Evolutionary conservation across 768 basidiomycete species (phyloP).

Genomic region (Tulasnella sp.): DNA sequence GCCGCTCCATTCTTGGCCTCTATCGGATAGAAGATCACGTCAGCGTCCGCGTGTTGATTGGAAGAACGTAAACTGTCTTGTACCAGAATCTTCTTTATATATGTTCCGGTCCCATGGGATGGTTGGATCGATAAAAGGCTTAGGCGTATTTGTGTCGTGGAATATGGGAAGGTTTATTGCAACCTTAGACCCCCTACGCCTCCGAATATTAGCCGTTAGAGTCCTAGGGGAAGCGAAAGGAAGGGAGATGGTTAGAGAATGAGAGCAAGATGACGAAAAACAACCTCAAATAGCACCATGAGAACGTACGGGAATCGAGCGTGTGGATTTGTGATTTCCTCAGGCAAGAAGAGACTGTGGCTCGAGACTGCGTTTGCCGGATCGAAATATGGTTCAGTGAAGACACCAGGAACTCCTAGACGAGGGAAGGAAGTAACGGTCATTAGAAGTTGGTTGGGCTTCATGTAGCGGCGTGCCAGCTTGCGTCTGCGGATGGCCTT

Average conservation of each 20-base stretch:
- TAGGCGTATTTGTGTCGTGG: conserved; percentile 77
- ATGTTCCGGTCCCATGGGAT: conserved; percentile 79
- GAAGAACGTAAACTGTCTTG: conserved; percentile 24
- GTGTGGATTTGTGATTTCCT: conserved; percentile 95
- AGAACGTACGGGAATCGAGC: conserved; percentile 88
- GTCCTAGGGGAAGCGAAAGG: conserved; percentile 49
- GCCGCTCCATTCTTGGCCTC: conserved; percentile 90
- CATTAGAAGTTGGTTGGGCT: conserved; percentile 77
- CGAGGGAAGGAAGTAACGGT: conserved; percentile 95
- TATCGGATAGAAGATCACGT: conserved; percentile 28
- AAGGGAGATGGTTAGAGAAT: neutral
- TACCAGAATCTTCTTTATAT: conserved; percentile 82
- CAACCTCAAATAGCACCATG: conserved; percentile 12
- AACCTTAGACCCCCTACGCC: conserved; percentile 85
- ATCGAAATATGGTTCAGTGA: conserved; percentile 82
- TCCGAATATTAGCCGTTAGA: conserved; percentile 92
- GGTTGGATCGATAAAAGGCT: conserved; percentile 87
- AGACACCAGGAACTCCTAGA: conserved; percentile 78
- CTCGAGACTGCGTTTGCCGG: conserved; percentile 74
- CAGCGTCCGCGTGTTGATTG: conserved; percentile 19
- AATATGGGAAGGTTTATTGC: conserved; percentile 92
- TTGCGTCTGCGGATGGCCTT: conserved; percentile 48
- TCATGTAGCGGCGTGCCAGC: conserved; percentile 75
- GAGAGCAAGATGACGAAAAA: conserved; percentile 19
- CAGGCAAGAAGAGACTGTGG: conserved; percentile 87